These are phyloP conservation scores for Pulveroboletus sp. DNA, from an alignment of 768 basidiomycete genomes.

Conservation along the genomic window DNA sequence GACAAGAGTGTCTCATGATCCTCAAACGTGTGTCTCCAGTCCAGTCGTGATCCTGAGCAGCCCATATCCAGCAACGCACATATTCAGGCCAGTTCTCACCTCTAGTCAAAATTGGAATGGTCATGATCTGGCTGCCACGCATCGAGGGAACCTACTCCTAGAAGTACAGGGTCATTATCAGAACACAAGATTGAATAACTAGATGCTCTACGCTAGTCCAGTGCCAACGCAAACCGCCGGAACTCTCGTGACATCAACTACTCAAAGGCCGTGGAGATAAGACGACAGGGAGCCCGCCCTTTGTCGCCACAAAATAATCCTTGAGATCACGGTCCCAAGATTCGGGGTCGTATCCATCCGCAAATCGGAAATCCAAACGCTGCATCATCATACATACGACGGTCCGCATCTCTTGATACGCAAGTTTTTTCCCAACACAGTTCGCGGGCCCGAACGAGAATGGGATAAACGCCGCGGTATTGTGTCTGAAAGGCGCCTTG, in stretches of 20 bases:
- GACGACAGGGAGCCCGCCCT: constrained; percentile 33
- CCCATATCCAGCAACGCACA: constrained; percentile 1
- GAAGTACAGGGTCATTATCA: constrained; percentile 15
- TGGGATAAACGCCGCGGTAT: constrained; percentile 41
- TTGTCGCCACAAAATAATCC: constrained; percentile 38
- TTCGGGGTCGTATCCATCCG: constrained; percentile 33
- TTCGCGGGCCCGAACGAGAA: constrained; percentile 45
- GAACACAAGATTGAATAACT: constrained; percentile 21
- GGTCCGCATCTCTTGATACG: constrained; percentile 41
- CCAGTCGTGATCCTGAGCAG: not conserved
- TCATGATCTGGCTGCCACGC: constrained; percentile 5
- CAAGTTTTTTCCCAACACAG: constrained; percentile 45
- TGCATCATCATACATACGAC: constrained; percentile 38
- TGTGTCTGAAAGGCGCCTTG: constrained; percentile 31
- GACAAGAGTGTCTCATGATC: not conserved
- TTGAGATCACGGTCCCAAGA: constrained; percentile 35
- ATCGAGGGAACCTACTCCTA: constrained; percentile 10
- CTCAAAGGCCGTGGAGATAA: constrained; percentile 31
- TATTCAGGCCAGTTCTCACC: constrained; percentile 12
- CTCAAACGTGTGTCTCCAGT: not conserved
- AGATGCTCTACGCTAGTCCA: constrained; percentile 26
- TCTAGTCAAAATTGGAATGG: constrained; percentile 1
- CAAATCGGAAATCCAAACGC: constrained; percentile 39
- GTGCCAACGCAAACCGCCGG: constrained; percentile 10
- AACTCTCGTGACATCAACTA: constrained; percentile 15